These are phyloP conservation scores for Aphanomyces invadans DNA, from an alignment of 352 stramenopile genomes.

Conservation along the genomic window DNA sequence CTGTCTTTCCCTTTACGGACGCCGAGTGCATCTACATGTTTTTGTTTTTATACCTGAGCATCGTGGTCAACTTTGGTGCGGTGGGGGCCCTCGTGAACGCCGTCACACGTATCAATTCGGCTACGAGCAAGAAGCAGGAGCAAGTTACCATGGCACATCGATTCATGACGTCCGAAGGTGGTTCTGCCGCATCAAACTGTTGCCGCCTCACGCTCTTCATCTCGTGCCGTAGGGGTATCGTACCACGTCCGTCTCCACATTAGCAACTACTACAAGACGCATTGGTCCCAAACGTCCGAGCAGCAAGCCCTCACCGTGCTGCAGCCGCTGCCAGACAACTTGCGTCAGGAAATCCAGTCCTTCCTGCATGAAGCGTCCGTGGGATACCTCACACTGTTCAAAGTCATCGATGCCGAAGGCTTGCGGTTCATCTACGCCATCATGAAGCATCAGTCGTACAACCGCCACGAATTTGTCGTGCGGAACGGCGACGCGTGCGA, in stretches of 20 bases:
- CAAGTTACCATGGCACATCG: slow-evolving; percentile 13
- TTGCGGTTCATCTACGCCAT: slow-evolving; percentile 6
- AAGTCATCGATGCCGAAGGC: neutral
- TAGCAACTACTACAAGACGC: slow-evolving; percentile 13
- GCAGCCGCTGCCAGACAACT: slow-evolving; percentile 14
- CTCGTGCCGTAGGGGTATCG: slow-evolving; percentile 2
- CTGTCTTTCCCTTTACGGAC: slow-evolving; percentile 66
- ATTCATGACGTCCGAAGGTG: slow-evolving; percentile 9
- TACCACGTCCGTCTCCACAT: neutral
- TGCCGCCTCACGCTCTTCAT: neutral
- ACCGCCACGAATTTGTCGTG: slow-evolving; percentile 4
- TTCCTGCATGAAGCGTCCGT: slow-evolving; percentile 10
- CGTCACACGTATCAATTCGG: slow-evolving; percentile 17
- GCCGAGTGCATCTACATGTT: slow-evolving; percentile 57
- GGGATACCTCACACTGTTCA: neutral
- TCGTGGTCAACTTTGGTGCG: slow-evolving; percentile 66
- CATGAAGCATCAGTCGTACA: slow-evolving; percentile 21
- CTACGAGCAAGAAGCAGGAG: neutral
- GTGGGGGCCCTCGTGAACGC: slow-evolving; percentile 33
- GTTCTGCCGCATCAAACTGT: neutral
- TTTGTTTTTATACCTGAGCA: slow-evolving; percentile 53
- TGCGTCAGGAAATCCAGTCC: slow-evolving; percentile 15
- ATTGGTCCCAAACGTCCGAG: slow-evolving; percentile 5
- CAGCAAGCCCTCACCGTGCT: slow-evolving; percentile 1
- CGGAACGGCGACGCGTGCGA: slow-evolving; percentile 8